Conservation (phyloP, 371 early-diverging fungal species). For the Gilbertella persicaria region DNA sequence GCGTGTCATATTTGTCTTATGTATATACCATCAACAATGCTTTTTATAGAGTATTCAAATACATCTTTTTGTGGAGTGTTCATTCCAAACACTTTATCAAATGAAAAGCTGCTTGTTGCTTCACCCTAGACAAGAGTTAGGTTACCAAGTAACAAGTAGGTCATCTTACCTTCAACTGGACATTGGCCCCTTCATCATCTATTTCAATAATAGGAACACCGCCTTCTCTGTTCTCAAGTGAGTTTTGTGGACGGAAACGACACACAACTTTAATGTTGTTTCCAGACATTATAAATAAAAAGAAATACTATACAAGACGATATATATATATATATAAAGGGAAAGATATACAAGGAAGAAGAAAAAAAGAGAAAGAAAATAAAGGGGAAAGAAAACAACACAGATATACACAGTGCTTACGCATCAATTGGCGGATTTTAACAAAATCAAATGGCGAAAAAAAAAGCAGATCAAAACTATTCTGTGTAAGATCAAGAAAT, state of each 20-base stretch:
- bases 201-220: constrained; percentile 84
- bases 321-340: neutral
- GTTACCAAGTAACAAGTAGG: neutral
- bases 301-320: neutral
- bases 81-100: constrained; percentile 89
- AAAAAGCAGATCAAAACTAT: no score
- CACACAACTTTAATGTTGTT: constrained; percentile 96
- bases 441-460: no score
- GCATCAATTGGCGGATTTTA: no score
- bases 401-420: no score
- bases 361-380: neutral
- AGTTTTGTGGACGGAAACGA: constrained; percentile 96
- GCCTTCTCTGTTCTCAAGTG: constrained; percentile 86
- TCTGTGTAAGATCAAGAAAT: no score
- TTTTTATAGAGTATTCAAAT: constrained; percentile 87
- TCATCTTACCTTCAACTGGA: constrained; percentile 67
- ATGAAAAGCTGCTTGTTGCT: constrained; percentile 79
- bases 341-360: neutral
- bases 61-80: constrained; percentile 80
- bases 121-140: constrained; percentile 65
- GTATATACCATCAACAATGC: constrained; percentile 85
- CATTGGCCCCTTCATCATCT: constrained; percentile 79
- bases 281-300: constrained; percentile 43
- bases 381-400: neutral
- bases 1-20: neutral